phyloP scores from a whole-genome alignment of 345 rosid species.

The Trapa bicornis region DNA sequence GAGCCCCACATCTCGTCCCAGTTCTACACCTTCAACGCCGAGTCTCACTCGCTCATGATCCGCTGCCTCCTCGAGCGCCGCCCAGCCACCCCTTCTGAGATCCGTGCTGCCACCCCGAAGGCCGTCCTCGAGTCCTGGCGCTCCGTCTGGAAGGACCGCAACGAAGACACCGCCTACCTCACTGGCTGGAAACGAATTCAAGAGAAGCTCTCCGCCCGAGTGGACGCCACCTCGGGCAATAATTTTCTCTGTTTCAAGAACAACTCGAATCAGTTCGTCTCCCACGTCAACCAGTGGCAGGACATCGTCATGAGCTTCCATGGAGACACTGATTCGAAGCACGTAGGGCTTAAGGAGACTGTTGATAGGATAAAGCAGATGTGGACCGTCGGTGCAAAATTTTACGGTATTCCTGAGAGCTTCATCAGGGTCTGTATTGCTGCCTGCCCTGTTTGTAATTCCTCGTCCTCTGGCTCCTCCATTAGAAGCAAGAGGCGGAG shows the following conservation, averaged over 20 bases:
- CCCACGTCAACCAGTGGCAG: constrained; percentile 89
- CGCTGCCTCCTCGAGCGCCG: constrained; percentile 81
- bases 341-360: constrained; percentile 81
- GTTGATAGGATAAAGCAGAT: constrained; percentile 85
- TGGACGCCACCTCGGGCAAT: constrained; percentile 58
- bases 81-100: constrained; percentile 75
- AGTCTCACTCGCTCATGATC: constrained; percentile 90
- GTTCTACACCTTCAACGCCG: constrained; percentile 93
- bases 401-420: constrained; percentile 95
- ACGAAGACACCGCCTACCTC: constrained; percentile 95
- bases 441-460: constrained; percentile 63
- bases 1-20: constrained; percentile 85
- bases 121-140: constrained; percentile 90
- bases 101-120: constrained; percentile 71
- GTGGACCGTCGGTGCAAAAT: constrained; percentile 94
- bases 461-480: constrained; percentile 56
- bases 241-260: constrained; percentile 86
- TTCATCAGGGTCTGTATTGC: constrained; percentile 94
- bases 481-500: constrained; percentile 72
- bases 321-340: constrained; percentile 85
- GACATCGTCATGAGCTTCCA: constrained; percentile 88
- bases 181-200: constrained; percentile 98
- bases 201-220: constrained; percentile 75
- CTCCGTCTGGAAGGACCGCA: constrained; percentile 91
- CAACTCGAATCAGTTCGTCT: constrained; percentile 76